A percentile compares a stretch with the other conserved stretches of the same genome.
These are phyloP conservation scores for Scytalidium lignicola DNA, from an alignment of 2,329 filamentous ascomycete genomes.

Conservation along the genomic window DNA sequence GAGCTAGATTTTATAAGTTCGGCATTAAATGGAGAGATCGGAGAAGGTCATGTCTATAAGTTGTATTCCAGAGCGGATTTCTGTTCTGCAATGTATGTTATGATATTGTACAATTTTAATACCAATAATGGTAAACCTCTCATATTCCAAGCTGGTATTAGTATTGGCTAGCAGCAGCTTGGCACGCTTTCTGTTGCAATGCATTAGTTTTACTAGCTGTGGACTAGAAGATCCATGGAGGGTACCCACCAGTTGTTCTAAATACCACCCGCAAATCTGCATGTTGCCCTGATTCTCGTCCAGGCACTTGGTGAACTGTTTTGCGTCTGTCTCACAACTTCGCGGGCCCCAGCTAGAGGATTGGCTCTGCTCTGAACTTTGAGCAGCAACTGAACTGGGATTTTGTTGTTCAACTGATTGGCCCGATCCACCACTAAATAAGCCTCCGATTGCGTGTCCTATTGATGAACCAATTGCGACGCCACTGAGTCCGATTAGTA, in stretches of 20 bases:
- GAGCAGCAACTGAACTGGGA: conserved; percentile 45
- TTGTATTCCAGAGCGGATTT: background rate
- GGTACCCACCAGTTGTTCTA: conserved; percentile 72
- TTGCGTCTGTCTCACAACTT: conserved; percentile 75
- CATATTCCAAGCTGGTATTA: conserved; percentile 33
- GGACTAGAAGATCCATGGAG: background rate
- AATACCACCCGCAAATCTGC: conserved; percentile 95
- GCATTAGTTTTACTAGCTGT: conserved; percentile 22
- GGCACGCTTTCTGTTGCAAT: conserved; percentile 65
- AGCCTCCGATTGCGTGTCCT: conserved; percentile 86
- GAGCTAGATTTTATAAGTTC: too few species aligned
- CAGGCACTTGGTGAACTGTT: conserved; percentile 91
- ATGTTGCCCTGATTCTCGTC: conserved; percentile 91
- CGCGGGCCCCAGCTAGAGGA: conserved; percentile 47
- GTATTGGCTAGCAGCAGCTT: conserved; percentile 69
- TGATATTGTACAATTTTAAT: background rate
- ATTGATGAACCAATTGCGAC: conserved; percentile 94
- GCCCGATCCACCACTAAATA: conserved; percentile 72
- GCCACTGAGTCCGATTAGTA: conserved; percentile 56
- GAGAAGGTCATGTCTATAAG: background rate
- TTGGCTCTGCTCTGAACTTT: conserved; percentile 44
- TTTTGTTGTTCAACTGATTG: conserved; percentile 43
- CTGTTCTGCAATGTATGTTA: background rate
- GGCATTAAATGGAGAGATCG: too few species aligned
- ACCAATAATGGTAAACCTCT: background rate